Evolutionary conservation across 192 early-diverging fungal species (phyloP), one percentile per base, ranked within the genome.

Genomic region (Backusella parvicylindrica): DNA sequence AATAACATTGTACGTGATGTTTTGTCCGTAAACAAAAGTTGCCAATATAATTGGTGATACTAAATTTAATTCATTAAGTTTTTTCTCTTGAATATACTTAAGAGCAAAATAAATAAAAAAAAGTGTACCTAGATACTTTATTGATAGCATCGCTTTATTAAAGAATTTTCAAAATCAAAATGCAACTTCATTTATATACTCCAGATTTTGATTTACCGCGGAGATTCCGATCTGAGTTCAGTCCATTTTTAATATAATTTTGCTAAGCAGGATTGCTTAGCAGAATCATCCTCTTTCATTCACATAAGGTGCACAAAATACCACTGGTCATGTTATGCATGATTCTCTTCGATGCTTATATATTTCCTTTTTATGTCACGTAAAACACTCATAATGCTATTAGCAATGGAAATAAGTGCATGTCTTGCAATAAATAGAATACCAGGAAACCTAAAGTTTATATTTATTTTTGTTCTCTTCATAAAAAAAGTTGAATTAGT

Each of bases 1-100:
- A 38, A 72, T 60, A 8, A 72, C 71, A 36, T 7, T 72, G 33
- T 72, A 72, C 3, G 31, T 72, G 30, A 72, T 72, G 38, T 69
- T 69, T 18, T 69, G 68, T 26, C 50, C 50, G 23, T 56, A 56
- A 56, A 56, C 50, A 56, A 56, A 21, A 8, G 50, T 9, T 26
- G 21, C 50, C 23, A 56, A 56, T 56, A 56, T 6, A 12, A 56
- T 56, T 56, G 50, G 50, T 9, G 23, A 26, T 26, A 26, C 50
- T 56, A 26, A 12, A 23, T 56, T 56, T 11, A 56, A 56, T 26
- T 56, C 50, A 56, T 56, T 56, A 26, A 26, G 6, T 26, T 56
- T 56, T 23, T 26, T 56, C 2, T 56, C 21, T 56, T 23, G 50
- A 26, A 56, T 21, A 26, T 23, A 26, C 9, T 56, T 56, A 0